Evolutionary conservation across 2,329 filamentous ascomycete genomes (phyloP), one percentile per base, ranked within the genome.

Genomic region (Cercospora zeina): DNA sequence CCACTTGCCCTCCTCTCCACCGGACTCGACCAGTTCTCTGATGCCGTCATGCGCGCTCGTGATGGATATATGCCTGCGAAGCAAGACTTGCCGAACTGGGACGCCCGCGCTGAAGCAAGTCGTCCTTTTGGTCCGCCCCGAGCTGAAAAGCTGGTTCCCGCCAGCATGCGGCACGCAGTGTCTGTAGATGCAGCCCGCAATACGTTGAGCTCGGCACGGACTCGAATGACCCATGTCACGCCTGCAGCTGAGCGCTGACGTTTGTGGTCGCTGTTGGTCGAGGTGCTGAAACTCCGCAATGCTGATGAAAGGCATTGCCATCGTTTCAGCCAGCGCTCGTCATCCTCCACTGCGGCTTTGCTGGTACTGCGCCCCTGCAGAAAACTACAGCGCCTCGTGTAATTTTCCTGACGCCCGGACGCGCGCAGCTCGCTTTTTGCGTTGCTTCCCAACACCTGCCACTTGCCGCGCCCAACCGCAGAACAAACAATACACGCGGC

Each of bases 1-100:
- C 70, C 69, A 67, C 64, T 69, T 68, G 62, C 61, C 63, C 69
- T 65, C 68, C 69, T 58, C 65, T 49, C 19, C 47, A 6, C 42
- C 19, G 39, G 31, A 56, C 54, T 63, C 60, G 58, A 58, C 16
- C n/a, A n/a, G n/a, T 10, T 37, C 45, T 27, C 55, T 54, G 30
- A 42, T 54, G 53, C 59, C 50, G 42, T 49, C 19, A 11, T 54
- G 33, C 37, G 19, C 24, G 30, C 64, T 61, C 59, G 61, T 63
- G 60, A 65, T 31, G 55, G 51, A 31, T 16, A 49, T 31, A 39
- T 16, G 10, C 42, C 27, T 47, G 13, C 37, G 57, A 47, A 62
- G 63, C 64, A 64, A 62, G 64, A 60, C 62, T 50, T 64, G 59
- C 62, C 62, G 64, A 19, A 31, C 27, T 30, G n/a, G 47, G 54